A percentile compares a stretch with the other conserved stretches of the same genome.
These are phyloP conservation scores for Entrophospora sp. DNA, from an alignment of 192 early-diverging fungal genomes.

Conservation along the genomic window DNA sequence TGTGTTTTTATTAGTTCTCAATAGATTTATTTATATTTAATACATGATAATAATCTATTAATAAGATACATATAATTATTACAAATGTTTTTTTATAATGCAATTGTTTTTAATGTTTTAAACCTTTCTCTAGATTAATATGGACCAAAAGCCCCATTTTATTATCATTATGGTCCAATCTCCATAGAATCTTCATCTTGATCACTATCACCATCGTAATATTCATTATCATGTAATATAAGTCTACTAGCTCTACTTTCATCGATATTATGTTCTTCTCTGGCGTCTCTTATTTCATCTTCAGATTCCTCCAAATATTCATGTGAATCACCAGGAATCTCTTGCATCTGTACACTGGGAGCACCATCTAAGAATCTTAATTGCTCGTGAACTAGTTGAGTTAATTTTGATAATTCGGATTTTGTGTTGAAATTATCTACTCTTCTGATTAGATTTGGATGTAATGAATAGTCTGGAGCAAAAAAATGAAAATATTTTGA, in stretches of 20 bases:
- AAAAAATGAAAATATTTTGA: slow-evolving; percentile 77
- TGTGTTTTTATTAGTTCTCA: no score
- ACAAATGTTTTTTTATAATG: no score
- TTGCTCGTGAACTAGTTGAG: slow-evolving; percentile 72
- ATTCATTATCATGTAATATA: slow-evolving; percentile 16
- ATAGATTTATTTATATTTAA: no score
- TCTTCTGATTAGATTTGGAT: slow-evolving; percentile 70
- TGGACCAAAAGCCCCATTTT: no score
- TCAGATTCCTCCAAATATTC: slow-evolving; percentile 47
- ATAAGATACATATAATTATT: no score
- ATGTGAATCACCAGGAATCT: slow-evolving; percentile 59
- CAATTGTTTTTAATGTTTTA: no score
- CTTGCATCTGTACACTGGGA: slow-evolving; percentile 95
- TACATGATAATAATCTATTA: no score
- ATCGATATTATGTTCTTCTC: slow-evolving; percentile 31
- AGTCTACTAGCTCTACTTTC: background rate
- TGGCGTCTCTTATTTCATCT: slow-evolving; percentile 38
- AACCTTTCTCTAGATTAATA: no score
- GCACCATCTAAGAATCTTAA: slow-evolving; percentile 78
- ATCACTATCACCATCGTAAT: slow-evolving; percentile 14
- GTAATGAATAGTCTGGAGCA: slow-evolving; percentile 81
- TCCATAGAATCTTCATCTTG: slow-evolving; percentile 10
- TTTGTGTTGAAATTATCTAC: slow-evolving; percentile 86
- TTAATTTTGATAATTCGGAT: slow-evolving; percentile 70
- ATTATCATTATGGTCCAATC: no score